Base-by-base conservation (phyloP, 2,329 filamentous ascomycete species). In the Pseudogymnoascus sp. region DNA sequence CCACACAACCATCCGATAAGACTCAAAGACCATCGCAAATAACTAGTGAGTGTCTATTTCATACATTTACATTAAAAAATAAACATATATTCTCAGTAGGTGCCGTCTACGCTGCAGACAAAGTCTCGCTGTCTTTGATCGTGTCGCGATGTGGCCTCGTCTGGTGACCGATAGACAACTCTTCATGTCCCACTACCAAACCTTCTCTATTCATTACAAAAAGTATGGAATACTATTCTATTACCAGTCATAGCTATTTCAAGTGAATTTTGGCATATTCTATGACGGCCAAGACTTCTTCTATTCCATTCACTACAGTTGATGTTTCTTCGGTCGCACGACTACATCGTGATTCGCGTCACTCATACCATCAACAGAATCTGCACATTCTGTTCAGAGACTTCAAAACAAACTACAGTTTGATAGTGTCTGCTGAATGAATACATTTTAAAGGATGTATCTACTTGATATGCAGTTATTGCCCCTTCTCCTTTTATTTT, bases 281-380 rank as follows among this genome's bases (percentile, higher is more conserved):
- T 1, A 36, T 4, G 50, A 56, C 3, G 16, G 10, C 14, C 18
- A 5, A 34, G 50, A 21, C 28, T 12, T 56, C 16, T 34, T 56
- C 50, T 21, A 11, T 21, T 21, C 16, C 28, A 56, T 56, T 56
- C 28, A 56, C 50, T 21, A 11, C 50, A 56, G 25, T 34, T 56
- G 50, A 34, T 21, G 50, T 36, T 56, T 56, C 50, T 18, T 56
- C 28, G 50, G 50, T 56, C 50, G 50, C 50, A 56, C 28, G 11
- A 56, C 50, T 56, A 56, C 50, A 56, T 56, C 50, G 11, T 10
- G 28, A 34, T 18, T 34, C 50, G 50, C 50, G 50, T 56, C 50
- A 56, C 50, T 56, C 50, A 56, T 56, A 56, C 50, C 50, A 56
- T 36, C 28, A 21, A 21, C 50, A 21, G 1, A 21, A 34, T 34